Percentiles rank a stretch among this genome's conserved stretches.
phyloP scores from a whole-genome alignment of 441 rosid species.

The Erodium texanum region DNA sequence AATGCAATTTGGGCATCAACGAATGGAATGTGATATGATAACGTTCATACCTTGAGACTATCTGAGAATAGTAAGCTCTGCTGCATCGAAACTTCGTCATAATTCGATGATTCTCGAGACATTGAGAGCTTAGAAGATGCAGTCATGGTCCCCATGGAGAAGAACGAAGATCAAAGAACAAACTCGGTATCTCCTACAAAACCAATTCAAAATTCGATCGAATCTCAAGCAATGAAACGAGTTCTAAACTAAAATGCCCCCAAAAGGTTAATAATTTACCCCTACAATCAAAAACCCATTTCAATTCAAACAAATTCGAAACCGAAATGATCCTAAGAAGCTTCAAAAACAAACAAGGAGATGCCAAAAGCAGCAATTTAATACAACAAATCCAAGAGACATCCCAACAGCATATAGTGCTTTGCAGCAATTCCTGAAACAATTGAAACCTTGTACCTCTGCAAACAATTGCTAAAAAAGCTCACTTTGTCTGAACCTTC shows the following conservation, averaged over 20 bases:
- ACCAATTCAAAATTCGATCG: too few species aligned
- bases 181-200: neutral
- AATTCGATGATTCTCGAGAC: conserved; percentile 55
- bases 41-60: conserved; percentile 63
- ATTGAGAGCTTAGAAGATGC: conserved; percentile 38
- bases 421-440: conserved; percentile 9
- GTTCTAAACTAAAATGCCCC: too few species aligned
- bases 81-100: conserved; percentile 74
- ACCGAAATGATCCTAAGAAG: conserved; percentile 5
- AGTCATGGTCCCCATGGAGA: conserved; percentile 43
- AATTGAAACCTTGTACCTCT: conserved; percentile 13
- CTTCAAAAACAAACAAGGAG: neutral
- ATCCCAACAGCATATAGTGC: neutral
- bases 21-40: neutral
- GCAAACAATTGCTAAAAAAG: conserved; percentile 19
- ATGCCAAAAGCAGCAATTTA: neutral
- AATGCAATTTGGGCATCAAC: neutral
- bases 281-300: conserved; percentile 13
- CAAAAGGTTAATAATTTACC: neutral
- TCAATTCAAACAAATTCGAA: conserved; percentile 2
- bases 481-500: conserved; percentile 35
- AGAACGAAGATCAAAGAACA: conserved; percentile 12
- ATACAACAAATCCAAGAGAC: conserved; percentile 4
- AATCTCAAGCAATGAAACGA: too few species aligned
- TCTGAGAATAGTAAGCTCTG: conserved; percentile 85